These are phyloP conservation scores for Lanmaoa pseudosensibilis DNA, from an alignment of 768 basidiomycete genomes.

Conservation along the genomic window DNA sequence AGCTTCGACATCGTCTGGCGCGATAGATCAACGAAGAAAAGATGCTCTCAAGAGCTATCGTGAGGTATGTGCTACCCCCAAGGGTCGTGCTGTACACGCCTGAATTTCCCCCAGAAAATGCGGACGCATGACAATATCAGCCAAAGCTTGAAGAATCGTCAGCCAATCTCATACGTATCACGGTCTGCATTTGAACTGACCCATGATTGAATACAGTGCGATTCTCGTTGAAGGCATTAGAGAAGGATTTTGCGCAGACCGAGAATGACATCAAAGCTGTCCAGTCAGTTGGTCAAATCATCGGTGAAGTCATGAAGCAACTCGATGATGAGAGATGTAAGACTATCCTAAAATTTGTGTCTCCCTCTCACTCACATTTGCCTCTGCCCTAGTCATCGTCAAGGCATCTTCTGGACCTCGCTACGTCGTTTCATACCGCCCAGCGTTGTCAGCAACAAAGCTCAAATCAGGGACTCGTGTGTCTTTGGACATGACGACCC, in stretches of 20 bases:
- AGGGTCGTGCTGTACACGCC: not conserved
- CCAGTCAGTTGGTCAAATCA: conserved; percentile 98
- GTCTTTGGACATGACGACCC: conserved; percentile 97
- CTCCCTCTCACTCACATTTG: not conserved
- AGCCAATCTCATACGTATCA: conserved; percentile 32
- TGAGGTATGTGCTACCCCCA: conserved; percentile 47
- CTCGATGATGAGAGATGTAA: conserved; percentile 95
- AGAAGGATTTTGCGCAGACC: conserved; percentile 89
- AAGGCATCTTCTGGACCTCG: conserved; percentile 98
- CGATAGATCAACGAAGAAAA: conserved; percentile 68
- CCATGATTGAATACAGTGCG: conserved; percentile 57
- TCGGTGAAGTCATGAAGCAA: conserved; percentile 98
- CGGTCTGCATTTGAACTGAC: not conserved
- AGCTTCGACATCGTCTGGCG: conserved; percentile 52
- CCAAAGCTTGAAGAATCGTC: conserved; percentile 87
- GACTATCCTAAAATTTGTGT: conserved; percentile 28
- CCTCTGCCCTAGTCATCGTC: conserved; percentile 73
- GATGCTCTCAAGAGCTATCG: conserved; percentile 78
- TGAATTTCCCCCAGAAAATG: conserved; percentile 74
- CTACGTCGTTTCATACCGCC: conserved; percentile 97
- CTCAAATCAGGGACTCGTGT: conserved; percentile 94
- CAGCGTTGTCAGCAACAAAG: conserved; percentile 85
- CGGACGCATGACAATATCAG: conserved; percentile 84
- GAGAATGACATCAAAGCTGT: conserved; percentile 99
- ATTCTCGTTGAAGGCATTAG: conserved; percentile 85